phyloP scores from a whole-genome alignment of 495 filamentous ascomycete species.

The Tuber umbilicatum region DNA sequence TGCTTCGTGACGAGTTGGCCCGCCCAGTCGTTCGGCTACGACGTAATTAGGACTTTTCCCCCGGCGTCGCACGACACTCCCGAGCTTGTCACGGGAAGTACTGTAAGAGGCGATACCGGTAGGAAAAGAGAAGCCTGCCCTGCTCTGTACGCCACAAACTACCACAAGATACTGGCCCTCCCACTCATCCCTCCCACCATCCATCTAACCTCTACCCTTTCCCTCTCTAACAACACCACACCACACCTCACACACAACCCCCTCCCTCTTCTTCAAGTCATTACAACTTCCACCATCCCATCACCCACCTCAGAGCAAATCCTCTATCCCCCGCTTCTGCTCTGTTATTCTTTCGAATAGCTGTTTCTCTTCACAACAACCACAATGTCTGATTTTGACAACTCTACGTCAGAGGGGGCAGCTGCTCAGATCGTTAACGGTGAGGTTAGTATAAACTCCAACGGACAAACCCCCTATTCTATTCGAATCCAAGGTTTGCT shows the following conservation, averaged over 20 bases:
- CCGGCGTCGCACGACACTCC: conserved; percentile 27
- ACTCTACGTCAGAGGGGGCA: conserved; percentile 21
- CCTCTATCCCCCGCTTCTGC: conserved; percentile 10
- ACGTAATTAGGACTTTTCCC: conserved; percentile 31
- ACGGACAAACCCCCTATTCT: background rate
- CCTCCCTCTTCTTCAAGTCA: conserved; percentile 9
- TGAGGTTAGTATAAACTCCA: conserved; percentile 27
- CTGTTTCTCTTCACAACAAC: background rate
- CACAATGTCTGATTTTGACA: conserved; percentile 17
- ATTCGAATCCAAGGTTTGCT: conserved; percentile 2
- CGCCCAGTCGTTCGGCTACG: conserved; percentile 21
- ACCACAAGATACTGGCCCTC: conserved; percentile 16
- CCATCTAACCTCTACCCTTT: conserved; percentile 8
- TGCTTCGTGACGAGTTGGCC: background rate
- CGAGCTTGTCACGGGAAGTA: background rate
- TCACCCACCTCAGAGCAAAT: conserved; percentile 1
- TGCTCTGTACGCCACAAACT: background rate
- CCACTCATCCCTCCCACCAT: conserved; percentile 18
- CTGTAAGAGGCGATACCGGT: too few relatives aligned
- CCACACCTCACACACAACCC: conserved; percentile 5
- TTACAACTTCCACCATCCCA: background rate
- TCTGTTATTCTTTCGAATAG: conserved; percentile 9
- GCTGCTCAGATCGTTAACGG: conserved; percentile 33
- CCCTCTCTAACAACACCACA: conserved; percentile 28
- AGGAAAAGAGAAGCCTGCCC: too few relatives aligned